Base-by-base conservation (phyloP, 2,329 filamentous ascomycete genomes). In the Pseudofabraea citricarpa region DNA sequence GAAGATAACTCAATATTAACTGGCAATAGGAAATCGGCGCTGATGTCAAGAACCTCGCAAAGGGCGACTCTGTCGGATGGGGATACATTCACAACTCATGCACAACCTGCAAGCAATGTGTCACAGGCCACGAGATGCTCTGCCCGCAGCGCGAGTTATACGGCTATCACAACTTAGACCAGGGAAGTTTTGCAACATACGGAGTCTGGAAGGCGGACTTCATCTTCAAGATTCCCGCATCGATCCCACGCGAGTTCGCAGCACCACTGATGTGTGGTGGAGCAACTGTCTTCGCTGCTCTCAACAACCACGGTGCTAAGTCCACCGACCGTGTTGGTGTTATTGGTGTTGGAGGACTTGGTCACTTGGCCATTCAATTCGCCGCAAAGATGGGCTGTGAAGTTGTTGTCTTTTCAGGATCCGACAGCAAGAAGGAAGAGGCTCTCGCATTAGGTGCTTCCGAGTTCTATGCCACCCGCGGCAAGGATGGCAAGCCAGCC, bases 331-430 rank as follows among this genome's bases (percentile, higher is more conserved):
- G 56, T 31, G 58, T 67, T 32, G 64, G 63, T 7, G 52, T 67
- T 37, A 67, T 84, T 16, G 80, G 77, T 40, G 66, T 83, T 36
- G 72, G 83, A 35, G 80, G 80, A 22, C 65, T 83, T 2, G 79
- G 79, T 2, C 79, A 83, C 56, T 60, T 83, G 31, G 79, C 78
- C 5, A 79, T 83, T 43, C 76, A 81, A 53, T 83, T 79, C 53
- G 79, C 78, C 0, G 64, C 71, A 3, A 79, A 78, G 62, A 81
- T 81, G 77, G 79, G 79, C 9, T 79, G 72, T 56, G 65, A 75
- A 23, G 74, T 81, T 13, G 69, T 77, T 33, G 79, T 80, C 8
- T 74, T 83, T 59, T 79, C 73, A 2, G 67, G 72, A 7, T 73
- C 72, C 2, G 75, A 82, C 44, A 69, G 65, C 56, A 88, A 88